Evolutionary conservation across 768 basidiomycete species (phyloP).

Genomic region (Termitomyces sp.): DNA sequence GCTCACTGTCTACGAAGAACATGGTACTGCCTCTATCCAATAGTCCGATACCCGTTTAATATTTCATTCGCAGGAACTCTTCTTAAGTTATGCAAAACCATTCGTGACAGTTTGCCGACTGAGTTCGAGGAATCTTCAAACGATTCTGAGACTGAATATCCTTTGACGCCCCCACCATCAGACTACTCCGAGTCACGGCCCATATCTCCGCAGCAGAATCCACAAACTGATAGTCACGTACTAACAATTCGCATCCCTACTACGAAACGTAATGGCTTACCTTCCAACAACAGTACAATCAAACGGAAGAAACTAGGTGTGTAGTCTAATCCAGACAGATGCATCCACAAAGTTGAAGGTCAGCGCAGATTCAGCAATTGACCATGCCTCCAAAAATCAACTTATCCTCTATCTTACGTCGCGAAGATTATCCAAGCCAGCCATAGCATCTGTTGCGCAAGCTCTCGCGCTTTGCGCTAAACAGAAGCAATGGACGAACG

Average conservation of each 20-base stretch:
- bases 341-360: background rate
- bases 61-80: conserved; percentile 36
- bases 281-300: background rate
- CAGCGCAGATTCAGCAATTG: background rate
- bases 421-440: conserved; percentile 60
- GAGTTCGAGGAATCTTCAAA: conserved; percentile 20
- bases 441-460: conserved; percentile 55
- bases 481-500: conserved; percentile 21
- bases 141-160: conserved; percentile 61
- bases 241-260: conserved; percentile 15
- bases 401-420: conserved; percentile 59
- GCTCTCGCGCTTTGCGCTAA: conserved; percentile 37
- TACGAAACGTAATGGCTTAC: background rate
- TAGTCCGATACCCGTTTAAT: conserved; percentile 20
- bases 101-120: conserved; percentile 30
- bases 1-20: conserved; percentile 71
- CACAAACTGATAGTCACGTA: conserved; percentile 23
- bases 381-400: conserved; percentile 17
- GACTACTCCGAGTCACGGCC: conserved; percentile 68
- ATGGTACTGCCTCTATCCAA: conserved; percentile 41
- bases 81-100: conserved; percentile 36
- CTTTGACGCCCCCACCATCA: conserved; percentile 75
- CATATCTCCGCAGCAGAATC: conserved; percentile 46
- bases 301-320: conserved; percentile 6
- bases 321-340: background rate